phyloP scores from a whole-genome alignment of 2,329 filamentous ascomycete genomes.

The Penicillium sp. region DNA sequence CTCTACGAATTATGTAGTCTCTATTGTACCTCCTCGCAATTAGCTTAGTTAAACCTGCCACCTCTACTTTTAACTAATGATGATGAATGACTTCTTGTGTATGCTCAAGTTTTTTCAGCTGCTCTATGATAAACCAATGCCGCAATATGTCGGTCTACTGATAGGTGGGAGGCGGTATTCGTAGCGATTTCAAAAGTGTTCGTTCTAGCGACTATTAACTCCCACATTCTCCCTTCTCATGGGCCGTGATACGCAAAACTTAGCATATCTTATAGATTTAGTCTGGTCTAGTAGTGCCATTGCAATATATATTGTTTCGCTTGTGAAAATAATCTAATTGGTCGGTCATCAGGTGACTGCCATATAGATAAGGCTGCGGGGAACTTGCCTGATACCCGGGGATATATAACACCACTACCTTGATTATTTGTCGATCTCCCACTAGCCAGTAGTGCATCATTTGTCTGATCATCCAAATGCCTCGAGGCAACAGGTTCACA shows the following conservation, averaged over 20 bases:
- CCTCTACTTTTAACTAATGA: not conserved
- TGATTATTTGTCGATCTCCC: not conserved
- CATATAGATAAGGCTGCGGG: conserved; percentile 11
- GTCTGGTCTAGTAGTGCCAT: not conserved
- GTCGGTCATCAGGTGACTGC: conserved; percentile 16
- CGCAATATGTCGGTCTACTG: not conserved
- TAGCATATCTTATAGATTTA: not conserved
- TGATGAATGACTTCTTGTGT: not conserved
- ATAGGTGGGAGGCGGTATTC: not conserved
- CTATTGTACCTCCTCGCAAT: not conserved
- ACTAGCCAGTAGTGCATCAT: not conserved
- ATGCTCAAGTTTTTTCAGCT: not conserved
- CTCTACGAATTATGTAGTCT: not conserved
- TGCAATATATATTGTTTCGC: not conserved
- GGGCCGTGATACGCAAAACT: not conserved
- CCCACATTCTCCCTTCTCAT: too few species aligned
- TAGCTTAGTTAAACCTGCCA: not conserved
- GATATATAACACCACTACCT: not conserved
- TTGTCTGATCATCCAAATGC: conserved; percentile 8
- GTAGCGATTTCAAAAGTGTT: not conserved
- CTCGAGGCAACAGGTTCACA: conserved; percentile 12
- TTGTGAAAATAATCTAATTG: not conserved
- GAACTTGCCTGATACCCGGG: not conserved
- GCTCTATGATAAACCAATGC: too few species aligned
- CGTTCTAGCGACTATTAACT: not conserved